phyloP scores from a whole-genome alignment of 2,329 filamentous ascomycete species.

The Claviceps pusilla region DNA sequence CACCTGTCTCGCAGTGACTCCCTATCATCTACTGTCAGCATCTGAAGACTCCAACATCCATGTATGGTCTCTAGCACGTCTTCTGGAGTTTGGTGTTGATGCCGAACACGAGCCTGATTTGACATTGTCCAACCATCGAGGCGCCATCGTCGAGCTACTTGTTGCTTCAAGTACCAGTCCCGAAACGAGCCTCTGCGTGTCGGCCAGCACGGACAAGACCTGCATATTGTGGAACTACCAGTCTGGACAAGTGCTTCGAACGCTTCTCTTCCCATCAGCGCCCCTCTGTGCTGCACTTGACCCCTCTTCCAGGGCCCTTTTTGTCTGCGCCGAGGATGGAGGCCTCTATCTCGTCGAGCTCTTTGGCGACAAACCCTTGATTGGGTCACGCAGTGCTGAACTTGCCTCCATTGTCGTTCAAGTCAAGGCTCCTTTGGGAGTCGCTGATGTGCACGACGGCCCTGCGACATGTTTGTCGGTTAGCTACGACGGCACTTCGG shows the following conservation, averaged over 20 bases:
- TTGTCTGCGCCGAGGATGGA: slow-evolving; percentile 66
- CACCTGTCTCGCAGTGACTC: slow-evolving; percentile 57
- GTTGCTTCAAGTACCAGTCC: slow-evolving; percentile 50
- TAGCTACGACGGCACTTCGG: slow-evolving; percentile 66
- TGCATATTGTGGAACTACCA: slow-evolving; percentile 89
- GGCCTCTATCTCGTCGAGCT: slow-evolving; percentile 70
- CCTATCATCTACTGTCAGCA: slow-evolving; percentile 59
- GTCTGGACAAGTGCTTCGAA: slow-evolving; percentile 61
- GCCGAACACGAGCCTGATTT: slow-evolving; percentile 53
- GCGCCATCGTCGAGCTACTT: slow-evolving; percentile 50
- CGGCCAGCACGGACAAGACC: slow-evolving; percentile 71
- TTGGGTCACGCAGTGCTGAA: slow-evolving; percentile 38
- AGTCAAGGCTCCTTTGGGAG: slow-evolving; percentile 36
- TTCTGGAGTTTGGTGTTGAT: slow-evolving; percentile 46
- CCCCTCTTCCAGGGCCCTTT: slow-evolving; percentile 68
- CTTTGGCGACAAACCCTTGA: slow-evolving; percentile 36
- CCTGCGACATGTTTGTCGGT: slow-evolving; percentile 53
- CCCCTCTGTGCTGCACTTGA: slow-evolving; percentile 65
- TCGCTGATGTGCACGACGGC: slow-evolving; percentile 47
- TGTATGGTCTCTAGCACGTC: slow-evolving; percentile 69
- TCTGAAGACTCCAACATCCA: slow-evolving; percentile 81
- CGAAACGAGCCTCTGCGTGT: slow-evolving; percentile 68
- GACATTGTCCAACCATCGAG: slow-evolving; percentile 64
- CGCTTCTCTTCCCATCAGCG: slow-evolving; percentile 60
- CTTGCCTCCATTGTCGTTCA: slow-evolving; percentile 44